Evolutionary conservation across 176 grass and related monocot species (phyloP), one percentile per base, ranked within the genome.

Genomic region (Saccharum officinarum): DNA sequence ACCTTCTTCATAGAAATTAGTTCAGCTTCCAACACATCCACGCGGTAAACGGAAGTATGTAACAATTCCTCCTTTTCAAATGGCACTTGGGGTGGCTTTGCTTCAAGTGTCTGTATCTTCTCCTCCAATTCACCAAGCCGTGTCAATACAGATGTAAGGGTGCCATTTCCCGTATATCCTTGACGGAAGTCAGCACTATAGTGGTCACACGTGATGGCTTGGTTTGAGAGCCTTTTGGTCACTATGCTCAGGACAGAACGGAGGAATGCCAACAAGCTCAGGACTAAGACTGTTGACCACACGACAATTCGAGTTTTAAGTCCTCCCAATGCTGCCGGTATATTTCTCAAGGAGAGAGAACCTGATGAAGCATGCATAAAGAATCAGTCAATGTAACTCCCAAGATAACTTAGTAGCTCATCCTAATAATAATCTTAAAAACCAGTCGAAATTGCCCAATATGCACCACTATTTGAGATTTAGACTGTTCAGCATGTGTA

Each of bases 1-100:
- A 99, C 94, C 92, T 96, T 99, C 86, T 99, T 99, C 47, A 92
- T 91, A 76, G 94, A 85, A 76, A 96, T 99, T 42, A 96, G 86
- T 72, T 99, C 97, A 79, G 94, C 94, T 89, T 99, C 97, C 80
- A 99, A 91, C 49, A 88, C 93, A 84, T 96, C 92, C 34, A 96
- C 92, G 50, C 97, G 92, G 31, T 47, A 18, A 34, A 92, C 55
- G 22, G 94, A 81, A 72, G 86, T 80, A 67, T 91, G 82, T 69
- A 99, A 90, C 82, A 92, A 60, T 76, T 94, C 97, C 78, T 92
- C 91, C 77, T 96, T 96, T 75, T 99, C 94, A 40, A 49, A 52
- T 74, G 97, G 97, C 90, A 99, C 87, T 81, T 96, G 64, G 62
- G 91, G 89, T 75, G 90, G 88, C 71, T 94, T 92, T 85, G 83